Percentiles rank a stretch among this genome's conserved stretches.
phyloP scores from a whole-genome alignment of 2,329 filamentous ascomycete genomes.

The Fusarium decemcellulare region DNA sequence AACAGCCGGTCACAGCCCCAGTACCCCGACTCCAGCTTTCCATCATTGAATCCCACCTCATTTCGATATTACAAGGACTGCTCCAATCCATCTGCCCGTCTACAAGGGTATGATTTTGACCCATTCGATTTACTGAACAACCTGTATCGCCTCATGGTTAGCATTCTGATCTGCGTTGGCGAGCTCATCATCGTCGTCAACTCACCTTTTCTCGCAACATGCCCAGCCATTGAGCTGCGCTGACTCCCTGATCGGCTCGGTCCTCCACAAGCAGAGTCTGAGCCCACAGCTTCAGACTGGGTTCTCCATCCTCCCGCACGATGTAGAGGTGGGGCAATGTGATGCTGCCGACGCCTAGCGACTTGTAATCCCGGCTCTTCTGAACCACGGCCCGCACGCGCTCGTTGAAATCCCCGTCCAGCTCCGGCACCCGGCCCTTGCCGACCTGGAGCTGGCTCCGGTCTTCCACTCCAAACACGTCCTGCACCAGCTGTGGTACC shows the following conservation, averaged over 20 bases:
- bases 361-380: conserved; percentile 90
- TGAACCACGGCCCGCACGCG: conserved; percentile 89
- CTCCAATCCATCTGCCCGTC: conserved; percentile 34
- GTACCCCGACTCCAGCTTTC: conserved; percentile 41
- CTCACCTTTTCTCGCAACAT: conserved; percentile 92
- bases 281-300: conserved; percentile 94
- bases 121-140: conserved; percentile 51
- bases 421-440: conserved; percentile 87
- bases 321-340: conserved; percentile 94
- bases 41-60: conserved; percentile 38
- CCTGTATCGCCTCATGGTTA: conserved; percentile 44
- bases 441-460: conserved; percentile 89
- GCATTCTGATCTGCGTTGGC: conserved; percentile 8
- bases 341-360: conserved; percentile 92
- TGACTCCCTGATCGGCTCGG: conserved; percentile 92
- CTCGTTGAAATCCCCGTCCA: conserved; percentile 98
- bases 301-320: conserved; percentile 95
- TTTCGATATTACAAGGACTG: conserved; percentile 43
- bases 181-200: conserved; percentile 21
- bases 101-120: conserved; percentile 32
- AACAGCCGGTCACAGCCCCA: conserved; percentile 34
- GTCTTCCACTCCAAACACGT: conserved; percentile 92
- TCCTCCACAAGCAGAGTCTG: conserved; percentile 97
- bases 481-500: conserved; percentile 87
- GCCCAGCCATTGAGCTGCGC: conserved; percentile 94